Conservation (phyloP, 306 rosid species). For the Senna siamea region DNA sequence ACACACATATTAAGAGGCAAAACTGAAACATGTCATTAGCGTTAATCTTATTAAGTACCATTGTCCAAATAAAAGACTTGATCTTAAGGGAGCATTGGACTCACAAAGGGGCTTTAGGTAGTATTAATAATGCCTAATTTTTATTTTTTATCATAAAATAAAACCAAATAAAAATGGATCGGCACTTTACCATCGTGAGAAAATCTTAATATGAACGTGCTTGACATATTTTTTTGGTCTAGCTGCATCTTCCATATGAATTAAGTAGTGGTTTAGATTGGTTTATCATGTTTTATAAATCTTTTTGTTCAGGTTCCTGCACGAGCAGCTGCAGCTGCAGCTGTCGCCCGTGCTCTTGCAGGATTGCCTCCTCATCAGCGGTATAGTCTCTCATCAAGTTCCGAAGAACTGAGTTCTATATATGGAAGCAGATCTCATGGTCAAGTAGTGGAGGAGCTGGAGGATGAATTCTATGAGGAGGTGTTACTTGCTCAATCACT, state of each 20-base stretch:
- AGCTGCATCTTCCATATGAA: not conserved
- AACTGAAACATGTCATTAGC: not conserved
- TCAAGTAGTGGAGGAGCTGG: constrained; percentile 78
- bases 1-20: not conserved
- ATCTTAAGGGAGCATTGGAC: constrained; percentile 1
- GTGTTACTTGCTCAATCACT: constrained; percentile 62
- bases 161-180: not conserved
- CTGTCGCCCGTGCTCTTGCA: constrained; percentile 96
- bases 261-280: constrained; percentile 25
- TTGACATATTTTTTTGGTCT: not conserved
- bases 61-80: not conserved
- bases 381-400: constrained; percentile 81
- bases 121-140: not conserved
- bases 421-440: constrained; percentile 72
- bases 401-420: constrained; percentile 86
- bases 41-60: not conserved
- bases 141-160: not conserved
- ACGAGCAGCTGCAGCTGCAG: constrained; percentile 96
- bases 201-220: not conserved
- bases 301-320: constrained; percentile 81
- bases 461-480: constrained; percentile 92
- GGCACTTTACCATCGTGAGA: not conserved
- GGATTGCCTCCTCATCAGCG: constrained; percentile 97
- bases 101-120: not conserved
- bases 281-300: constrained; percentile 40